Evolutionary conservation across 2,329 filamentous ascomycete genomes (phyloP), one percentile per base, ranked within the genome.

Genomic region (Macrophomina phaseolina): DNA sequence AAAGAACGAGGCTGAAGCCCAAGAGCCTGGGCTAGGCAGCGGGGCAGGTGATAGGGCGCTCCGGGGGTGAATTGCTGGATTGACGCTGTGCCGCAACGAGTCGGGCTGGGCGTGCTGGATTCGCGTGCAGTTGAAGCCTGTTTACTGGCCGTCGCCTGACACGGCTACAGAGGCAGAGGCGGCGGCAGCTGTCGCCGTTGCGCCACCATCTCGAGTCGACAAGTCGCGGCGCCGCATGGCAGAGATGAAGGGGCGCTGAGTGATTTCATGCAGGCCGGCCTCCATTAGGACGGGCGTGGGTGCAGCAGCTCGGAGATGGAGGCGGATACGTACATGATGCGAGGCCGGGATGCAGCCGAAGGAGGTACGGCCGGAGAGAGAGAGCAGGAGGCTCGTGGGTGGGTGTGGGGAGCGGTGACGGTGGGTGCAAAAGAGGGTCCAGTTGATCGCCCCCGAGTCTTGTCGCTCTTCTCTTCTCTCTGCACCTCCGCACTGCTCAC

Each of bases 1-100:
- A 36, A 55, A 30, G 23, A 49, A 36, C 58, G 58, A 62, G 58
- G 58, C 58, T 51, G 58, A 40, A 62, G 14, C 14, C 55, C 55
- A 58, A 58, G 55, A 58, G 23, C 52, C 36, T 55, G 52, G 52
- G 36, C 55, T 45, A 7, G 55, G 53, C 53, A 46, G 14, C 30
- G 34, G 55, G 23, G 23, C 56, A 48, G 56, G 48, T 61, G 56
- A 46, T 46, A 48, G 56, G 42, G 36, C 32, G 58, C 9, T n/a
- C 32, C 30, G 42, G n/a, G 32, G 8, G 11, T 42, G 56, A 61
- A 48, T 61, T 38, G 56, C 23, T 16, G 42, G 28, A 5, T 18
- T 6, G 46, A 7, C 56, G 12, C 45, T 48, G 42, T 38, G 42
- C 58, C 56, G 56, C 56, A 18, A 11, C 48, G 56, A 48, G 23